Base-by-base conservation (phyloP, 768 basidiomycete genomes). In the Rhodosporidiobolus odoratus region DNA sequence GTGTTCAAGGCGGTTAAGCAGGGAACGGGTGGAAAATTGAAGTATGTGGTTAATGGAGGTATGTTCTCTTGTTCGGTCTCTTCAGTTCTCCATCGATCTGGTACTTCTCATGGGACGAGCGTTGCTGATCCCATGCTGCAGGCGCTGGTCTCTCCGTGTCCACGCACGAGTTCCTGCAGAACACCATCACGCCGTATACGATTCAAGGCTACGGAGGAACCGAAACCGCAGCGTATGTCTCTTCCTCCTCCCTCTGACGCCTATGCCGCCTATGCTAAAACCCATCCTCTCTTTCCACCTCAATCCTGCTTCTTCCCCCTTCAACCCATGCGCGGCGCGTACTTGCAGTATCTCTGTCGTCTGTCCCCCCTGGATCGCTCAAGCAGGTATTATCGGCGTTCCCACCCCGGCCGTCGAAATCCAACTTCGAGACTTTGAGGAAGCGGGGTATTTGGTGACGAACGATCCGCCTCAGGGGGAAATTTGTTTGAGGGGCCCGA, bases 171-270 rank as follows among this genome's bases (percentile, higher is more conserved):
- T 98, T 97, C 82, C 80, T 99, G 79, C 84, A 83, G 48, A 82
- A 86, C 32, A 87, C 90, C 9, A 81, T 99, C 34, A 90, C 92
- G 23, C 88, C 85, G 34, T 57, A 41, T 25, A 81, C 94, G 69
- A 80, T 98, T 21, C 92, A 95, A 82, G 95, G 94, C 34, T 92
- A 69, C 68, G 83, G 94, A 35, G 87, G 96, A 85, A 98, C 95
- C 25, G 95, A 97, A 78, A 88, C 92, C 1, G 62, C 69, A 88
- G 89, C 77, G 90, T 69, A 17, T 21, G 66, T 62, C 35, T 23
- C 34, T 37, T 23, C 9, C 16, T 48, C 32, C 30, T 25, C 27
- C 50, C 21, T 62, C 21, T 37, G 15, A 21, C 37, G 13, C 21
- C 8, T 12, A 21, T 19, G 16, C 25, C 9, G 23, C 34, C 17